Conservation (phyloP, 2,329 filamentous ascomycete species). For the Paecilomyces sp. region DNA sequence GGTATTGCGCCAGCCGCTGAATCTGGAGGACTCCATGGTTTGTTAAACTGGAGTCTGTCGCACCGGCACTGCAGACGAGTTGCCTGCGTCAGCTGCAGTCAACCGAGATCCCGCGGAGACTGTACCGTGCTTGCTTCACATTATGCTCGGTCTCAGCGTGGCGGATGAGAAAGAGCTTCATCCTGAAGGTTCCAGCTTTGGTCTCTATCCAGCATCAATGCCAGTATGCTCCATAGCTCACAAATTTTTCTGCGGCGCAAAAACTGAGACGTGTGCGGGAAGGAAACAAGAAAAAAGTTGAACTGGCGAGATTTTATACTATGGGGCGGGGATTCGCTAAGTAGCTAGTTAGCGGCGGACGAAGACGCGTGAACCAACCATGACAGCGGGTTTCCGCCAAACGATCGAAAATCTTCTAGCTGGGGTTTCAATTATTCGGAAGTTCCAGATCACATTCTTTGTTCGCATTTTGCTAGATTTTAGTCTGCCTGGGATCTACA, state of each 20-base stretch:
- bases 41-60: constrained; percentile 72
- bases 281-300: background rate
- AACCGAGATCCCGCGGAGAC: constrained; percentile 4
- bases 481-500: background rate
- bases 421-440: background rate
- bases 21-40: constrained; percentile 76
- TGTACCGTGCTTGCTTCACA: constrained; percentile 67
- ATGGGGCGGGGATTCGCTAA: background rate
- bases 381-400: background rate
- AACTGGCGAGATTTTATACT: background rate
- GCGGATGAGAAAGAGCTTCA: constrained; percentile 69
- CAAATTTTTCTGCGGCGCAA: background rate
- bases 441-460: background rate
- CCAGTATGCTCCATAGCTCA: background rate
- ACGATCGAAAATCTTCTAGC: constrained; percentile 18
- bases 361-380: background rate
- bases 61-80: constrained; percentile 56
- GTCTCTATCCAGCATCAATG: background rate
- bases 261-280: background rate
- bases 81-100: background rate
- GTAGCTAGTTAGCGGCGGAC: background rate
- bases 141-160: constrained; percentile 92
- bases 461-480: background rate
- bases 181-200: constrained; percentile 15
- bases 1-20: constrained; percentile 59